These are phyloP conservation scores for Tricholoma hemisulphureum DNA, from an alignment of 768 basidiomycete genomes.

Conservation along the genomic window DNA sequence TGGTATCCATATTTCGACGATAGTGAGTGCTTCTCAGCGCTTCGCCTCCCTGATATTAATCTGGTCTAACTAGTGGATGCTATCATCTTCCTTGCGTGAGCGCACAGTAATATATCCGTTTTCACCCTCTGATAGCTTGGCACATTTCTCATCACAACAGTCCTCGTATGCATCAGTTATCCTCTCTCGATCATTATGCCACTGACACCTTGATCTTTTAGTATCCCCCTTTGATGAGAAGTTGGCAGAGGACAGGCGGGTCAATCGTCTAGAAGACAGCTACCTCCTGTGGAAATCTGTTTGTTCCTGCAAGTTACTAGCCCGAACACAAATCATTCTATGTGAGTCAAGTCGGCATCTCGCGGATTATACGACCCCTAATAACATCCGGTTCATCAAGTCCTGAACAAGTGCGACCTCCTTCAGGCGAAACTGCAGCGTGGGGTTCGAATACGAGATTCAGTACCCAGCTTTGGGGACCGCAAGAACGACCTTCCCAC, in stretches of 20 bases:
- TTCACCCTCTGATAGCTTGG: conserved; percentile 1
- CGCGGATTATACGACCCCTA: conserved; percentile 1
- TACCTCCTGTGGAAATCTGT: conserved; percentile 76
- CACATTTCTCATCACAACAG: conserved; percentile 19
- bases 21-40: conserved; percentile 31
- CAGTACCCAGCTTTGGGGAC: conserved; percentile 72
- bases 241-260: conserved; percentile 62
- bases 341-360: conserved; percentile 28
- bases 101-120: conserved; percentile 7
- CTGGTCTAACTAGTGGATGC: conserved; percentile 51
- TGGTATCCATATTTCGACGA: conserved; percentile 86
- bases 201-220: conserved; percentile 21
- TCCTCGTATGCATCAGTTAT: conserved; percentile 36
- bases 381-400: conserved; percentile 23
- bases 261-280: conserved; percentile 79
- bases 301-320: conserved; percentile 62
- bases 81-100: conserved; percentile 78
- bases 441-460: conserved; percentile 64
- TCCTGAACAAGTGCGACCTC: conserved; percentile 72
- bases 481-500: conserved; percentile 67
- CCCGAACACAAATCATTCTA: conserved; percentile 54
- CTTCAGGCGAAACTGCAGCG: conserved; percentile 69
- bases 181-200: neutral
- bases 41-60: conserved; percentile 2
- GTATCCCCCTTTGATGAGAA: conserved; percentile 84